Conservation (phyloP, 2,329 filamentous ascomycete genomes). For the Talaromyces sp. region DNA sequence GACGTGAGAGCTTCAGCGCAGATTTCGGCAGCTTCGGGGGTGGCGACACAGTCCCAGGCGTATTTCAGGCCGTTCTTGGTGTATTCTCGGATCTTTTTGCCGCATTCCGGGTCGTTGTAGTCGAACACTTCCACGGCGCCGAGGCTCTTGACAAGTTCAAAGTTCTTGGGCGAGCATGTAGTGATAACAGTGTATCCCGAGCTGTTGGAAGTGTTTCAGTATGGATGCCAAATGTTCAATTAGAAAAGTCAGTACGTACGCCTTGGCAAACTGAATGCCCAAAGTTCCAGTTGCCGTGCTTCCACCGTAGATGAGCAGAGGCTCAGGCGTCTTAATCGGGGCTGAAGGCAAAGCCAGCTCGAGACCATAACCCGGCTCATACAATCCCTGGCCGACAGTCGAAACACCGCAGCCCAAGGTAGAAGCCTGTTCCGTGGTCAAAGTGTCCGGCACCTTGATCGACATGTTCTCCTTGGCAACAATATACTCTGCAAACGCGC, state of each 20-base stretch:
- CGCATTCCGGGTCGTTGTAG: constrained; percentile 34
- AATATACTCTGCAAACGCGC: constrained; percentile 38
- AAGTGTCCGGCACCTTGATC: constrained; percentile 41
- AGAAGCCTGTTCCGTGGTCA: constrained; percentile 48
- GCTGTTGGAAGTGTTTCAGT: constrained; percentile 5
- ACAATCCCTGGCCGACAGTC: constrained; percentile 46
- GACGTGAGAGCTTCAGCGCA: constrained; percentile 9
- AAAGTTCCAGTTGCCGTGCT: constrained; percentile 33
- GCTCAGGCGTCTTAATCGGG: constrained; percentile 37
- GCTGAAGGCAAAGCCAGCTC: constrained; percentile 28
- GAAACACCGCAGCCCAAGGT: constrained; percentile 49
- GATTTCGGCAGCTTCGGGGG: constrained; percentile 1
- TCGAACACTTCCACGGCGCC: constrained; percentile 37
- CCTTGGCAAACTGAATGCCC: constrained; percentile 36
- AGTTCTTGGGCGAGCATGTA: constrained; percentile 31
- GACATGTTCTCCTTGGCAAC: constrained; percentile 36
- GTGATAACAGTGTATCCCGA: constrained; percentile 31
- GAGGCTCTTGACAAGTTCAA: constrained; percentile 25
- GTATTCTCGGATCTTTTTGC: constrained; percentile 27
- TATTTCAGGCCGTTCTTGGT: constrained; percentile 10
- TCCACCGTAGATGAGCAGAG: constrained; percentile 42
- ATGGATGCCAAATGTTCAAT: neutral
- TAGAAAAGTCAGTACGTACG: constrained; percentile 17
- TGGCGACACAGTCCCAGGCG: constrained; percentile 7
- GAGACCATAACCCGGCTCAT: constrained; percentile 19